Conservation (phyloP, 192 early-diverging fungal species). For the Rhizophlyctis rosea region DNA sequence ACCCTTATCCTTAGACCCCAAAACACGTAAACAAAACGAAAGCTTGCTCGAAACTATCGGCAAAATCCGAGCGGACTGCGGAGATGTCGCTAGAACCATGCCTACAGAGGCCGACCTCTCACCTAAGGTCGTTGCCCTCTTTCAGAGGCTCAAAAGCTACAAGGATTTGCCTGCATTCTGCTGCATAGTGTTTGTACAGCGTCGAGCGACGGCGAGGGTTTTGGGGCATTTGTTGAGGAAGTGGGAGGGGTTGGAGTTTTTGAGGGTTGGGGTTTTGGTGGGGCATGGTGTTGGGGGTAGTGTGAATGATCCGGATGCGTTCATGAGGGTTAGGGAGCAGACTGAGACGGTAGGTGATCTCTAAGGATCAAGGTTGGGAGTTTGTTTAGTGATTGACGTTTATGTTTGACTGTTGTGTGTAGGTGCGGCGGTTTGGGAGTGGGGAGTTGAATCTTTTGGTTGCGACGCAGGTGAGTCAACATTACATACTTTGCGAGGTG, state of each 20-base stretch:
- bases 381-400: no score
- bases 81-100: no score
- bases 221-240: conserved; percentile 46
- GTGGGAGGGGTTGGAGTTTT: conserved; percentile 52
- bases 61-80: no score
- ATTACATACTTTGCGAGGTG: not conserved
- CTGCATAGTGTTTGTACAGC: conserved; percentile 83
- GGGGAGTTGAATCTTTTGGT: conserved; percentile 75
- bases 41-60: no score
- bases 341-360: conserved; percentile 56
- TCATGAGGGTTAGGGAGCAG: conserved; percentile 45
- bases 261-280: conserved; percentile 47
- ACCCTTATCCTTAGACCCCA: no score
- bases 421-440: no score
- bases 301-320: conserved; percentile 9
- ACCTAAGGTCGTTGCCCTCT: conserved; percentile 67
- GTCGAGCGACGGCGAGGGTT: conserved; percentile 70
- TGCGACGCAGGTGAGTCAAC: conserved; percentile 63
- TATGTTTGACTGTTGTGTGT: no score
- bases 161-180: conserved; percentile 51
- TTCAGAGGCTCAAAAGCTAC: conserved; percentile 60
- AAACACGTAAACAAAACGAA: no score
- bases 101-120: no score
- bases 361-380: no score
- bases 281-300: conserved; percentile 49